Evolutionary conservation across 805 yeast species (phyloP).

Genomic region (Suhomyces faveliae): DNA sequence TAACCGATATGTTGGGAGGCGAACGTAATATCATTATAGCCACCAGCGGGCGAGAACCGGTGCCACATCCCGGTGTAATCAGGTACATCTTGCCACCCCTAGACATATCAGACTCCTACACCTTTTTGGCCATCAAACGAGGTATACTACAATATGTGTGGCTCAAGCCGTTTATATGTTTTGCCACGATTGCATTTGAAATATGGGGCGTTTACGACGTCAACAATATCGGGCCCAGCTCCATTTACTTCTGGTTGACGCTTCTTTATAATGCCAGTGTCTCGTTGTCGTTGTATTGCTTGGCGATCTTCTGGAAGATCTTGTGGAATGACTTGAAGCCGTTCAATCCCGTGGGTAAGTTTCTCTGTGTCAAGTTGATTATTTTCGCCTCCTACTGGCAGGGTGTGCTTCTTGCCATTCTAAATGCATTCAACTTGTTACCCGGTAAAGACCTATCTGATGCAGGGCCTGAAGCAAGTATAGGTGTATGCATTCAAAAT

Average conservation of each 20-base stretch:
- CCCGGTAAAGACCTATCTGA: slow-evolving; percentile 23
- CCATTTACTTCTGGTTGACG: slow-evolving; percentile 63
- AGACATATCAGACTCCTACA: slow-evolving; percentile 84
- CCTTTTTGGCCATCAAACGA: slow-evolving; percentile 73
- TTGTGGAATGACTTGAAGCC: slow-evolving; percentile 72
- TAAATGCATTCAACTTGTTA: slow-evolving; percentile 48
- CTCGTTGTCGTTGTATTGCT: slow-evolving; percentile 73
- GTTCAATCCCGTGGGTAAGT: slow-evolving; percentile 88
- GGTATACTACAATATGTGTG: slow-evolving; percentile 93
- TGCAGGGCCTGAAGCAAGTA: slow-evolving; percentile 26
- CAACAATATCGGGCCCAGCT: slow-evolving; percentile 45
- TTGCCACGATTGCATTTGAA: slow-evolving; percentile 49
- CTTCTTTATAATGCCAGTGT: slow-evolving; percentile 77
- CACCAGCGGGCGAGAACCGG: slow-evolving; percentile 70
- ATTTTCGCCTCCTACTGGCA: slow-evolving; percentile 99
- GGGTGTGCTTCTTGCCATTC: slow-evolving; percentile 57
- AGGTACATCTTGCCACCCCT: slow-evolving; percentile 52
- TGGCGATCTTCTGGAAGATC: slow-evolving; percentile 92
- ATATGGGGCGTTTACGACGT: slow-evolving; percentile 50
- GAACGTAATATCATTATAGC: slow-evolving; percentile 78
- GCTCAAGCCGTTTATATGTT: slow-evolving; percentile 82
- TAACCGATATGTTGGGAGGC: slow-evolving; percentile 87
- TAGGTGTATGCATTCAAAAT: slow-evolving; percentile 69
- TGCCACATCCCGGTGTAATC: slow-evolving; percentile 59
- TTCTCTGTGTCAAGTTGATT: slow-evolving; percentile 86